Percentiles rank a stretch among this genome's conserved stretches.
Evolutionary conservation across 2,329 filamentous ascomycete genomes (phyloP).

Genomic region (Colletotrichum sojae): DNA sequence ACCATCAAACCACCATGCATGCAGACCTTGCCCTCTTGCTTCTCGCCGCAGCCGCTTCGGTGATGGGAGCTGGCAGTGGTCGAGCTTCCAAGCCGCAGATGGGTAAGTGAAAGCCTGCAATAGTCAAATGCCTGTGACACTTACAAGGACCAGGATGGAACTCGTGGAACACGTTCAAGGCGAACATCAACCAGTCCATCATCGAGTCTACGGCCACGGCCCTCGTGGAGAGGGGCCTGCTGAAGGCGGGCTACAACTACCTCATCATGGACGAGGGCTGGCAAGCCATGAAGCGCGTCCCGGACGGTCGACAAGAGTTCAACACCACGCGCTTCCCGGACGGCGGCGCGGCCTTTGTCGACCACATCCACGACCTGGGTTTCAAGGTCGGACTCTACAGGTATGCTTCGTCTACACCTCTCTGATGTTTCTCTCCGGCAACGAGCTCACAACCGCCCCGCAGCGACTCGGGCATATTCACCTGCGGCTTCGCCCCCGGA

Average conservation of each 20-base stretch:
- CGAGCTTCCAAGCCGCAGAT: slow-evolving; percentile 11
- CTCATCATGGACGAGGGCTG: slow-evolving; percentile 37
- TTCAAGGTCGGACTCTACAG: slow-evolving; percentile 69
- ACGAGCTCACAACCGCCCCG: no score
- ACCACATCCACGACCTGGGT: slow-evolving; percentile 61
- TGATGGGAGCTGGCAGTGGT: not conserved
- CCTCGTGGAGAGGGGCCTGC: slow-evolving; percentile 22
- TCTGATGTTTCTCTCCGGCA: no score
- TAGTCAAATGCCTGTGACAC: not conserved
- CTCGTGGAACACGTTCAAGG: slow-evolving; percentile 40
- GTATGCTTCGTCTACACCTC: not conserved
- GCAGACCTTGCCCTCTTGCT: not conserved
- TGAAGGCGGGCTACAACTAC: slow-evolving; percentile 28
- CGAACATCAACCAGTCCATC: slow-evolving; percentile 42
- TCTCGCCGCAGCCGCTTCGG: not conserved
- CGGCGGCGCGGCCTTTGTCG: slow-evolving; percentile 59
- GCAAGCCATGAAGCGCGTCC: slow-evolving; percentile 1
- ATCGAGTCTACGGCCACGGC: slow-evolving; percentile 35
- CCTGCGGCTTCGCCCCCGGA: slow-evolving; percentile 54
- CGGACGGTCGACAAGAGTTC: slow-evolving; percentile 7
- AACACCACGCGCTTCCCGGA: slow-evolving; percentile 27
- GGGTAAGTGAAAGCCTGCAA: not conserved
- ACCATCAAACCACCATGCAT: not conserved
- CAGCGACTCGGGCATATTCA: slow-evolving; percentile 58
- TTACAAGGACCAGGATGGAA: slow-evolving; percentile 27